Base-by-base conservation (phyloP, 208 protist species). In the Crithidia fasciculata region DNA sequence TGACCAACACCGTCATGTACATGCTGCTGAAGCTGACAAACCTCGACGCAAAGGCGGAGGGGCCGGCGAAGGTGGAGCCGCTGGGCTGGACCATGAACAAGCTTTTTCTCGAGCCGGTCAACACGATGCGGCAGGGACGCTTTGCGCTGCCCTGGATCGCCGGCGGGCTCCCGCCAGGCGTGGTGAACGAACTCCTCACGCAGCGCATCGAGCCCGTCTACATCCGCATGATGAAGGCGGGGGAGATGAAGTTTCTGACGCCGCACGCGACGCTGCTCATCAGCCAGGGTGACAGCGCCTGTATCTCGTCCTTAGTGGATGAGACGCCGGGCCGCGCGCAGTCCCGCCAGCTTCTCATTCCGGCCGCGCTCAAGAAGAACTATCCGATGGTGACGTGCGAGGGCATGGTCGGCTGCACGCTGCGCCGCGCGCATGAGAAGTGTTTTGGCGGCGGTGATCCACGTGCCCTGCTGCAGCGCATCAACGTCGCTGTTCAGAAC, bases 61-160 rank as follows among this genome's bases (percentile, higher is more conserved):
- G 45, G 8, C 44, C 50, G 44, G 58, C 75, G 3, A 54, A 57
- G 56, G 58, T 82, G 19, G 71, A 83, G 61, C 50, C 60, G n/a
- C 67, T 91, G 7, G 87, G 64, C 19, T 95, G 90, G 88, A 83
- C 88, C 0, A 71, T 89, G 57, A 78, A 82, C 28, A 91, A 85
- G 59, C 40, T 92, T 7, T 92, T 93, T 63, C 63, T 83, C 16
- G 84, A 90, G 50, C 59, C 75, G 36, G 53, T 54, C 8, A 72
- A 69, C 39, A 64, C 76, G 16, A 58, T 90, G 50, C 87, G 90
- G 16, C 80, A 89, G 53, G 90, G 90, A 3, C 80, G 84, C 18
- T 93, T 82, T 59, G 66, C 72, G 0, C 70, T 95, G 52, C 84
- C 90, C 57, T 85, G 78, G 70, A 61, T 95, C 49, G 39, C 44